Evolutionary conservation across 164 flowering plant genomes (phyloP).

Genomic region (grape (Vitis vinifera)): DNA sequence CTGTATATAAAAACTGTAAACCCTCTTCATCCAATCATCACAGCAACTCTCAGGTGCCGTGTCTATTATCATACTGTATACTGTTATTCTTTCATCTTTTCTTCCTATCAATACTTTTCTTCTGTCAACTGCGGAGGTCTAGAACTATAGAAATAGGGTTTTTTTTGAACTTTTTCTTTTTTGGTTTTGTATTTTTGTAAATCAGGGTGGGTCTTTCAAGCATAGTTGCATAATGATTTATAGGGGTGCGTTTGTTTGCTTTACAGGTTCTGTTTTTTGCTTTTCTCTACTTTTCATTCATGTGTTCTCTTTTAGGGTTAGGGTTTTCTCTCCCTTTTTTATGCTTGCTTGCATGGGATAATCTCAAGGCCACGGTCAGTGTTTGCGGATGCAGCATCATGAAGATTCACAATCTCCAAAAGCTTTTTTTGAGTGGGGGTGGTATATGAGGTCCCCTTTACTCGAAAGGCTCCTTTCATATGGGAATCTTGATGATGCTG

Average conservation of each 20-base stretch:
- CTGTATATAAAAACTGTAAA: too few relatives aligned
- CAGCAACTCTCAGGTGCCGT: too few relatives aligned
- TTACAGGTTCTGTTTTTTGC: background rate
- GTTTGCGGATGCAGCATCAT: constrained; percentile 37
- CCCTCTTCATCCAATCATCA: too few relatives aligned
- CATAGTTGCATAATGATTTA: constrained; percentile 9
- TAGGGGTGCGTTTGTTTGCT: background rate
- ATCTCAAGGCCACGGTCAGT: constrained; percentile 19
- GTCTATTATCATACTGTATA: too few relatives aligned
- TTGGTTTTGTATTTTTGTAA: background rate
- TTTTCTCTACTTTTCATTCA: background rate
- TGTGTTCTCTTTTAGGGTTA: background rate
- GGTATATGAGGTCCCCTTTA: background rate
- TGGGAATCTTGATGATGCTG: constrained; percentile 64
- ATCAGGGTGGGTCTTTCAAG: background rate
- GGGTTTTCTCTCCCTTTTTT: constrained; percentile 1
- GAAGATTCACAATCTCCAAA: constrained; percentile 37
- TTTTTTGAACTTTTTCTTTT: too few relatives aligned
- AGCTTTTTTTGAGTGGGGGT: background rate
- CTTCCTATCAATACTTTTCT: too few relatives aligned
- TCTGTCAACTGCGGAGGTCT: too few relatives aligned
- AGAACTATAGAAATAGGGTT: background rate
- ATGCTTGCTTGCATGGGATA: background rate
- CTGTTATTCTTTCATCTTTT: too few relatives aligned
- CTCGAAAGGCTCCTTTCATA: background rate